Evolutionary conservation across 2,329 filamentous ascomycete genomes (phyloP).

Genomic region (Bretziella fagacearum): DNA sequence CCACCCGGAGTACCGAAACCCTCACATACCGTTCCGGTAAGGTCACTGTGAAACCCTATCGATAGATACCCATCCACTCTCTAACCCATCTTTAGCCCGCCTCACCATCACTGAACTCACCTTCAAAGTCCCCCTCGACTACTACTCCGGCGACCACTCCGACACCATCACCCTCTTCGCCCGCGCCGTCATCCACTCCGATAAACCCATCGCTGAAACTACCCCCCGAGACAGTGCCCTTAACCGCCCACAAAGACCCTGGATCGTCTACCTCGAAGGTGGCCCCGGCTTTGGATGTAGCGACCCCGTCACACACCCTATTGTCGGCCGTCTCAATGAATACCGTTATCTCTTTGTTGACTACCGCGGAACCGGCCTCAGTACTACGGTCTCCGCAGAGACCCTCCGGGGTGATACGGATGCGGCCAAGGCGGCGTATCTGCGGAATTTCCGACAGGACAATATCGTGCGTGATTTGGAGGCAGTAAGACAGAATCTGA

Average conservation of each 20-base stretch:
- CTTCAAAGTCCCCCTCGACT: constrained; percentile 70
- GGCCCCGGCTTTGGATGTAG: constrained; percentile 68
- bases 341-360: constrained; percentile 82
- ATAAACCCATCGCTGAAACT: constrained; percentile 38
- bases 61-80: background rate
- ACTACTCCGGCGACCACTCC: constrained; percentile 41
- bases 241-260: constrained; percentile 30
- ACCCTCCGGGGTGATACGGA: constrained; percentile 44
- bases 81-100: constrained; percentile 36
- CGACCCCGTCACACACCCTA: constrained; percentile 53
- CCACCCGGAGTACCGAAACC: constrained; percentile 4
- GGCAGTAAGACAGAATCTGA: constrained; percentile 62
- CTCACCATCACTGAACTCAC: constrained; percentile 64
- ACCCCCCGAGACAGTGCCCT: constrained; percentile 23
- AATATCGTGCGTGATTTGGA: constrained; percentile 82
- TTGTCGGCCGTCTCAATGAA: constrained; percentile 58
- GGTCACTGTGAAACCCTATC: background rate
- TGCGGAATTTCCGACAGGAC: constrained; percentile 75
- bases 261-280: constrained; percentile 63
- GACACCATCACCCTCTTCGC: constrained; percentile 59
- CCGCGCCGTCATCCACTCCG: constrained; percentile 51
- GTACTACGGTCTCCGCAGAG: constrained; percentile 58
- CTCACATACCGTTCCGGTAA: constrained; percentile 12
- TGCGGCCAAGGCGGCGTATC: constrained; percentile 57
- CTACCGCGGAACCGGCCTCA: constrained; percentile 76